Percentiles rank a stretch among this genome's conserved stretches.
Conservation (phyloP, 2,329 filamentous ascomycete species). For the Fusarium sp. region DNA sequence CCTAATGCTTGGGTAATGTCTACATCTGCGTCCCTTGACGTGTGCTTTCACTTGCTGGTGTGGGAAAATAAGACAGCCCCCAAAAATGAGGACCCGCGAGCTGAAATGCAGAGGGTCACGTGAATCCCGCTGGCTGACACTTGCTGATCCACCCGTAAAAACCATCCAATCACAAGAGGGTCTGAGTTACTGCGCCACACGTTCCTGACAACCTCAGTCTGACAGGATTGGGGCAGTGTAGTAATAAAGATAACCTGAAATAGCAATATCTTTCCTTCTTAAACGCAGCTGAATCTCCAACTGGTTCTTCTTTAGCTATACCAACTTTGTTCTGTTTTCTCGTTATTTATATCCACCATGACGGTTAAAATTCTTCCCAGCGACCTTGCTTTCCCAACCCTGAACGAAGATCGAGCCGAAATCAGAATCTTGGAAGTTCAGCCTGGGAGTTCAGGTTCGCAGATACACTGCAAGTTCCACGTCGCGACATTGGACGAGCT, state of each 20-base stretch:
- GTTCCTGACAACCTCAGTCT: not conserved
- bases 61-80: too few species aligned
- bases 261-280: not conserved
- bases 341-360: not conserved
- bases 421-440: not conserved
- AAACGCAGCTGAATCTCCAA: not conserved
- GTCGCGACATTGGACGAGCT: not conserved
- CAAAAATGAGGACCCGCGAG: not conserved
- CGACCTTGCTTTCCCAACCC: not conserved
- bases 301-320: not conserved
- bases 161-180: not conserved
- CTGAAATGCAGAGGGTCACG: not conserved
- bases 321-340: not conserved
- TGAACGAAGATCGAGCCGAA: not conserved
- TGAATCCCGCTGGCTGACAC: not conserved
- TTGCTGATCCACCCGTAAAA: not conserved
- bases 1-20: too few species aligned
- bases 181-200: not conserved
- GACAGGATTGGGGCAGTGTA: not conserved
- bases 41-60: too few species aligned
- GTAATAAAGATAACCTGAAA: not conserved
- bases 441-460: not conserved
- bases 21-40: too few species aligned
- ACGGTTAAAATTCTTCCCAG: not conserved
- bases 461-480: not conserved